Percentiles rank a stretch among this genome's conserved stretches.
Conservation (phyloP, 2,329 filamentous ascomycete species). For the Myrmaecium sp. region DNA sequence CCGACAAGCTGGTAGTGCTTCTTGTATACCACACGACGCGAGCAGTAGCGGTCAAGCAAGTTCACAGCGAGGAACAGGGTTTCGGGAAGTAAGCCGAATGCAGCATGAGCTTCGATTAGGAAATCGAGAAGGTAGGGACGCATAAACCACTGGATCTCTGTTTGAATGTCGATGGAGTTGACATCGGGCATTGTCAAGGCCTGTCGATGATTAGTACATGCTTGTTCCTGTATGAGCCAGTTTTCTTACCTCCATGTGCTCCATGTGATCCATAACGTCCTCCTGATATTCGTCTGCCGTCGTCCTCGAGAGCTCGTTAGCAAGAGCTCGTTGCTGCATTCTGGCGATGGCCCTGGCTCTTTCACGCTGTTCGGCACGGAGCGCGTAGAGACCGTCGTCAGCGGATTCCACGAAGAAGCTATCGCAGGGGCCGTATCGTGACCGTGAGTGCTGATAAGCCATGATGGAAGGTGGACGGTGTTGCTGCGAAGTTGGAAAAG, state of each 20-base stretch:
- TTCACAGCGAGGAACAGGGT: constrained; percentile 95
- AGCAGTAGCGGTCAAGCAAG: constrained; percentile 93
- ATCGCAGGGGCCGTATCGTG: constrained; percentile 46
- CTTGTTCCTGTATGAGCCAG: too few relatives aligned
- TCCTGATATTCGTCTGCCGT: constrained; percentile 85
- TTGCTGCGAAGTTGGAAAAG: constrained; percentile 19
- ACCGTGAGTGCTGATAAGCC: constrained; percentile 35
- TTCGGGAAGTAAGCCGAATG: constrained; percentile 84
- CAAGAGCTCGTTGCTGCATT: constrained; percentile 74
- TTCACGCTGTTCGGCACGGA: constrained; percentile 53
- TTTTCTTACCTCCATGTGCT: constrained; percentile 83
- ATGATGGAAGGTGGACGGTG: constrained; percentile 26
- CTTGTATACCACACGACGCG: constrained; percentile 94
- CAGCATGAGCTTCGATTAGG: constrained; percentile 88
- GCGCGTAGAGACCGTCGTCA: constrained; percentile 34
- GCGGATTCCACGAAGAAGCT: constrained; percentile 50
- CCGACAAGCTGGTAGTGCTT: constrained; percentile 96
- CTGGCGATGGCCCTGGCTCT: constrained; percentile 62
- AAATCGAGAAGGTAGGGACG: constrained; percentile 95
- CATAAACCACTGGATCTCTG: constrained; percentile 99
- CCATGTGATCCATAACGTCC: constrained; percentile 87
- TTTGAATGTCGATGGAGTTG: constrained; percentile 96
- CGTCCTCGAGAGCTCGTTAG: constrained; percentile 69
- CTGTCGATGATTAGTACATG: constrained; percentile 26
- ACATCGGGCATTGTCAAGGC: constrained; percentile 86